These are phyloP conservation scores for Monsonia emarginata DNA, from an alignment of 441 rosid species.

Conservation along the genomic window DNA sequence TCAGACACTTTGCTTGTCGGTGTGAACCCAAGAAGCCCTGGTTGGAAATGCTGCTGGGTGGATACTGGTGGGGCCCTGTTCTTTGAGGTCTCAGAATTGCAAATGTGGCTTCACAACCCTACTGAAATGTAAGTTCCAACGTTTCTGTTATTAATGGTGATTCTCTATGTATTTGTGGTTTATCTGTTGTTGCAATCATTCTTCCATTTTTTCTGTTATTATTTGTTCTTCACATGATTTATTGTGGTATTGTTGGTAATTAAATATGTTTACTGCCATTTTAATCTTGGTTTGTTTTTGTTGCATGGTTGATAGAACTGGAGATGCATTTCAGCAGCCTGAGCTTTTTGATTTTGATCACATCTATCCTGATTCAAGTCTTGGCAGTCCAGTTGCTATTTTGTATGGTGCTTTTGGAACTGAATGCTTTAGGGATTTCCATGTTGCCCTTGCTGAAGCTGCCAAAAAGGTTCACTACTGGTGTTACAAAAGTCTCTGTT, in stretches of 20 bases:
- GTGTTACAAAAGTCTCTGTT: not conserved
- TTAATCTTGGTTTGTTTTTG: conserved; percentile 15
- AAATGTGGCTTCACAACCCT: conserved; percentile 47
- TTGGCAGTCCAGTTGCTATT: conserved; percentile 58
- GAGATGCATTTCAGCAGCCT: conserved; percentile 65
- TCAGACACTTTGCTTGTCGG: conserved; percentile 49
- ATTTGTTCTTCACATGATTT: not conserved
- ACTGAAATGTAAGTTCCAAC: conserved; percentile 39
- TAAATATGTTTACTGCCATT: not conserved
- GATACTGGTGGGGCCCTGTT: conserved; percentile 76
- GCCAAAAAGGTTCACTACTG: conserved; percentile 51
- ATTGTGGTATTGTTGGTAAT: not conserved
- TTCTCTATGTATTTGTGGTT: conserved; percentile 11
- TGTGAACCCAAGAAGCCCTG: conserved; percentile 40
- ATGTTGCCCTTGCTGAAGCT: conserved; percentile 54
- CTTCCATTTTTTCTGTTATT: not conserved
- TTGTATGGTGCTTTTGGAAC: conserved; percentile 94
- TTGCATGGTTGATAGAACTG: conserved; percentile 38
- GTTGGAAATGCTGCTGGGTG: conserved; percentile 89
- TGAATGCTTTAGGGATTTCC: conserved; percentile 73
- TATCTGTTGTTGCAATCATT: not conserved
- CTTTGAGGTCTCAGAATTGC: conserved; percentile 59
- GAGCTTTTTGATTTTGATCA: conserved; percentile 92
- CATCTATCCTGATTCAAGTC: conserved; percentile 54
- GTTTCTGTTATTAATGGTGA: not conserved